Percentiles rank a stretch among this genome's conserved stretches.
phyloP scores from a whole-genome alignment of 768 basidiomycete genomes.

The Megacollybia marginata region DNA sequence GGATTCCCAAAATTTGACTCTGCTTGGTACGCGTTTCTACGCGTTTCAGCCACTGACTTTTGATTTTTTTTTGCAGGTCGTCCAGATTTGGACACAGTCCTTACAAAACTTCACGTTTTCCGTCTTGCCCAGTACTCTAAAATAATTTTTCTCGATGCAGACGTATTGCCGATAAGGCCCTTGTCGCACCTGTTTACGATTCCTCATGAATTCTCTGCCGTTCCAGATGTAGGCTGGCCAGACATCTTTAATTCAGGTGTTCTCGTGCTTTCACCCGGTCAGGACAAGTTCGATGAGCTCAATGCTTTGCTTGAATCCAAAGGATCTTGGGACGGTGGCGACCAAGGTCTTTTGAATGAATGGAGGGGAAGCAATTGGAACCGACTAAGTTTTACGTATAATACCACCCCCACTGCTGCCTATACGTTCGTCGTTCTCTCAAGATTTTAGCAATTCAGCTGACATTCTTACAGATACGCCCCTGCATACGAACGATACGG shows the following conservation, averaged over 20 bases:
- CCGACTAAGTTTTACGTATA: conserved; percentile 93
- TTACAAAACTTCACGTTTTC: conserved; percentile 96
- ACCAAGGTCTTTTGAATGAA: conserved; percentile 95
- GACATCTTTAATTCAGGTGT: conserved; percentile 99
- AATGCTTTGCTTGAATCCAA: conserved; percentile 62
- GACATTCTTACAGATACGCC: conserved; percentile 60
- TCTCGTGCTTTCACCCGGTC: conserved; percentile 76
- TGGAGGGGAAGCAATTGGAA: conserved; percentile 88
- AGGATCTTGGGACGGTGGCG: conserved; percentile 97
- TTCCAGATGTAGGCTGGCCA: conserved; percentile 97
- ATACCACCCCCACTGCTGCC: conserved; percentile 94
- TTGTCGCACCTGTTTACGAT: conserved; percentile 88
- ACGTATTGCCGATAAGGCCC: conserved; percentile 81
- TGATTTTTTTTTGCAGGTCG: conserved; percentile 52
- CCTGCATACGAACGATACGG: conserved; percentile 95
- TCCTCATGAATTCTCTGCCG: conserved; percentile 82
- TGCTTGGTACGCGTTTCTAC: conserved; percentile 65
- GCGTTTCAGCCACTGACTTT: background rate
- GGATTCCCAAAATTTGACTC: conserved; percentile 55
- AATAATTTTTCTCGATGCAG: conserved; percentile 88
- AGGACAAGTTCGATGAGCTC: conserved; percentile 77
- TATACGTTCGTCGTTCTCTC: conserved; percentile 68
- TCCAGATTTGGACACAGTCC: conserved; percentile 84
- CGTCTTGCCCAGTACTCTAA: conserved; percentile 83
- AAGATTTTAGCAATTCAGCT: conserved; percentile 12